Evolutionary conservation across 23 red algal species (phyloP).

Genomic region (Cyanidium caldarium): DNA sequence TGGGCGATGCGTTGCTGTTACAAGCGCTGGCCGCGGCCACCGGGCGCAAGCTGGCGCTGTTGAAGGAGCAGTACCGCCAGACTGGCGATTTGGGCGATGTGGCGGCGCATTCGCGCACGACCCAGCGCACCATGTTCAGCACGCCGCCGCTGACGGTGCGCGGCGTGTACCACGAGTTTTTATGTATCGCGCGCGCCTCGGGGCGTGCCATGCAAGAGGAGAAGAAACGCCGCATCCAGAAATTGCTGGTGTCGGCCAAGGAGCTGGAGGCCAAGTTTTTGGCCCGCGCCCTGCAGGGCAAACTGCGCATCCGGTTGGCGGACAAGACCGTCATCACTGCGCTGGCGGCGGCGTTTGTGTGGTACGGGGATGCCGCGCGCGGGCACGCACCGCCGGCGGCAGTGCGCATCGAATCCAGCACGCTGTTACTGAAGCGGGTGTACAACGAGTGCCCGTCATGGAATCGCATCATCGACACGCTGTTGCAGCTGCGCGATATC

Average conservation of each 20-base stretch:
- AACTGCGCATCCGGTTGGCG: constrained; percentile 85
- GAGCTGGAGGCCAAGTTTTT: constrained; percentile 76
- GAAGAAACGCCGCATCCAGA: constrained; percentile 36
- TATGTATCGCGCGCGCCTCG: constrained; percentile 23
- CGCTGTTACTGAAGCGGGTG: constrained; percentile 14
- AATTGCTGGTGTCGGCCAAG: constrained; percentile 37
- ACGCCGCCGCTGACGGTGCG: constrained; percentile 53
- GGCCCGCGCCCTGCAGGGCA: constrained; percentile 55
- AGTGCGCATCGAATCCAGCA: constrained; percentile 22
- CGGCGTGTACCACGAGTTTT: constrained; percentile 48
- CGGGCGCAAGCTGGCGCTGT: constrained; percentile 21
- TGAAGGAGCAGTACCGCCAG: constrained; percentile 36
- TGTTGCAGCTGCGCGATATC: constrained; percentile 34
- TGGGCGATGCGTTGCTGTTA: constrained; percentile 65
- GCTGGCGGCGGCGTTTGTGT: constrained; percentile 42
- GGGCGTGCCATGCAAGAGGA: constrained; percentile 45
- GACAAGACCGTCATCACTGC: constrained; percentile 71
- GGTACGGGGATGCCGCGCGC: background rate
- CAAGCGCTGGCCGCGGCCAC: constrained; percentile 56
- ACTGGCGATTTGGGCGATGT: constrained; percentile 87
- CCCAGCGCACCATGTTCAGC: constrained; percentile 73
- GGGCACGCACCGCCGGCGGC: background rate
- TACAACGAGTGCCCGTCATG: constrained; percentile 72
- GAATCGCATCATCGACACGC: constrained; percentile 48
- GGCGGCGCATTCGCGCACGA: constrained; percentile 31